A percentile compares a stretch with the other conserved stretches of the same genome.
Conservation (phyloP, 2,329 filamentous ascomycete species). For the Lecanicillium sp. region DNA sequence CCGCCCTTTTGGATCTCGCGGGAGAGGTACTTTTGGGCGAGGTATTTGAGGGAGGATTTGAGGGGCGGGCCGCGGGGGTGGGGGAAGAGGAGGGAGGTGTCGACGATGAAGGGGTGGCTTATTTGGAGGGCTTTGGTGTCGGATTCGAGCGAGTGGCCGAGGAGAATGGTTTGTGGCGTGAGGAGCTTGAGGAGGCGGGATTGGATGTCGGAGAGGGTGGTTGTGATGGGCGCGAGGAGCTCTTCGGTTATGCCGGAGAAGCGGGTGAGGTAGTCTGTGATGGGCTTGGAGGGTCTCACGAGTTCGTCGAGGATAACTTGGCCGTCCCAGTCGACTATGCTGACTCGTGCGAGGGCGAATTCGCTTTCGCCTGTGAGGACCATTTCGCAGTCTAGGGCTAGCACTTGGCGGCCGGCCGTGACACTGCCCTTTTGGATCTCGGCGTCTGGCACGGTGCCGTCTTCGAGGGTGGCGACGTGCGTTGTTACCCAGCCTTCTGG, state of each 20-base stretch:
- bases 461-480: conserved; percentile 54
- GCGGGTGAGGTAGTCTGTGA: conserved; percentile 84
- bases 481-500: conserved; percentile 80
- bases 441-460: conserved; percentile 57
- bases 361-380: conserved; percentile 75
- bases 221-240: conserved; percentile 76
- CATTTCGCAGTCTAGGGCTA: conserved; percentile 96
- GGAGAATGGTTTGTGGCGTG: conserved; percentile 61
- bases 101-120: conserved; percentile 86
- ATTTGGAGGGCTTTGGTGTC: conserved; percentile 78
- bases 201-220: conserved; percentile 77
- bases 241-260: conserved; percentile 88
- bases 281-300: conserved; percentile 81
- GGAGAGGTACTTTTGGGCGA: conserved; percentile 75
- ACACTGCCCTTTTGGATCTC: conserved; percentile 75
- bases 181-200: conserved; percentile 64
- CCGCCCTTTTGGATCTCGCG: conserved; percentile 83
- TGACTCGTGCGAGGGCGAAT: conserved; percentile 82
- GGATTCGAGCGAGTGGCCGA: conserved; percentile 76
- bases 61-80: conserved; percentile 84
- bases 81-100: conserved; percentile 83
- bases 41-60: conserved; percentile 84
- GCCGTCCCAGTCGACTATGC: conserved; percentile 79
- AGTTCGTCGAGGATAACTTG: conserved; percentile 77
- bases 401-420: conserved; percentile 69